phyloP scores from a whole-genome alignment of 2,329 filamentous ascomycete species.

The Verticillium isaacii region DNA sequence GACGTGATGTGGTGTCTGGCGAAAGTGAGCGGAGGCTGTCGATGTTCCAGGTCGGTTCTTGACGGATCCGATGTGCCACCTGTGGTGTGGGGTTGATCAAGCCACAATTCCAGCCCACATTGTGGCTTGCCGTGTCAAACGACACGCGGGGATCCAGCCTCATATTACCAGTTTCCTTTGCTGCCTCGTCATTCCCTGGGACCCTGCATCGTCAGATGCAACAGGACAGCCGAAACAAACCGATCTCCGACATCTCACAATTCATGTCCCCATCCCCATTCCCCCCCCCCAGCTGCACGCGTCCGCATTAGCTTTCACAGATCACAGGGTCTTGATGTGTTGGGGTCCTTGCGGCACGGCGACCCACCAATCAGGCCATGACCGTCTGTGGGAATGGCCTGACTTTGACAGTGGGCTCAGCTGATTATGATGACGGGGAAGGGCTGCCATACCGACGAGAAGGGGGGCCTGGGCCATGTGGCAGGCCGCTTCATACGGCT shows the following conservation, averaged over 20 bases:
- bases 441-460: neutral
- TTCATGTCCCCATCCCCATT: neutral
- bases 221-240: neutral
- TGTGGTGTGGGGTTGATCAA: neutral
- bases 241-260: neutral
- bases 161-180: too few species aligned
- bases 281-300: neutral
- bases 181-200: too few species aligned
- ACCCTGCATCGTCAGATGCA: neutral
- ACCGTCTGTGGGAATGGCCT: slow-evolving; percentile 2
- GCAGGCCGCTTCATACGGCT: neutral
- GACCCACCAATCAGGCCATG: neutral
- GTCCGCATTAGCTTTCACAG: neutral
- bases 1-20: neutral
- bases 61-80: neutral
- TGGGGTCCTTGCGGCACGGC: neutral
- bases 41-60: neutral
- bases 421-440: slow-evolving; percentile 4
- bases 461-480: neutral
- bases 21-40: neutral
- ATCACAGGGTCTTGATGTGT: neutral
- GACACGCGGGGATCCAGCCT: too few species aligned
- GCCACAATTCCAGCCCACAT: neutral
- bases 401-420: slow-evolving; percentile 1
- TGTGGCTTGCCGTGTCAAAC: too few species aligned